These are phyloP conservation scores for Fusarium fracticaudum DNA, from an alignment of 2,329 filamentous ascomycete species.

Conservation along the genomic window DNA sequence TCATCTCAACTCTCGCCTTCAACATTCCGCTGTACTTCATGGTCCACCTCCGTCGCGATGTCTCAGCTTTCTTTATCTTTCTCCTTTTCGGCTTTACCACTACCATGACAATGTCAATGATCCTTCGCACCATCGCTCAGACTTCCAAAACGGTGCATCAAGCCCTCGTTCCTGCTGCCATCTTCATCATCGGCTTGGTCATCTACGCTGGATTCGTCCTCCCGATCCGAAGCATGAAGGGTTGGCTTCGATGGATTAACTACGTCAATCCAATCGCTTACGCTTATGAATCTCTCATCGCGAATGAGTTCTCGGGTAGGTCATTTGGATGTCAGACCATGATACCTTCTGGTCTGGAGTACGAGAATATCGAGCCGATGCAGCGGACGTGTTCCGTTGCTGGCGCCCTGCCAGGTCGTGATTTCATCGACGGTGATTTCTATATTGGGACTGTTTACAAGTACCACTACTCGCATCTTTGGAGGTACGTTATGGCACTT, in stretches of 20 bases:
- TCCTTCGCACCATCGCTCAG: constrained; percentile 56
- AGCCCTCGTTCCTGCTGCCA: constrained; percentile 33
- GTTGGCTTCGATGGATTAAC: constrained; percentile 64
- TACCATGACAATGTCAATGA: constrained; percentile 70
- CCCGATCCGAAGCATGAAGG: constrained; percentile 58
- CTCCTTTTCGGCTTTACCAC: constrained; percentile 59
- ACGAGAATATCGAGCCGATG: background rate
- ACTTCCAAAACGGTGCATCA: constrained; percentile 33
- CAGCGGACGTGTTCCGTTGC: constrained; percentile 6
- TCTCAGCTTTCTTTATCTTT: constrained; percentile 60
- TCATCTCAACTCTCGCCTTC: constrained; percentile 48
- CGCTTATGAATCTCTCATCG: constrained; percentile 69
- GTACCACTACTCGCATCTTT: constrained; percentile 66
- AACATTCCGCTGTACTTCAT: constrained; percentile 67
- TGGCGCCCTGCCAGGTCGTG: constrained; percentile 15
- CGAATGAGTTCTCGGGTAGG: constrained; percentile 66
- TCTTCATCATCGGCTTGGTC: constrained; percentile 49
- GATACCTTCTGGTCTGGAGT: constrained; percentile 40
- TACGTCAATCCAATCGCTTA: constrained; percentile 74
- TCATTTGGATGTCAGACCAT: constrained; percentile 55
- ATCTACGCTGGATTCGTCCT: constrained; percentile 61
- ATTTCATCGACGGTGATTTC: constrained; percentile 22
- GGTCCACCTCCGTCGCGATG: constrained; percentile 69
- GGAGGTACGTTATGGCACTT: constrained; percentile 47
- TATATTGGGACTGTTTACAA: constrained; percentile 33